phyloP scores from a whole-genome alignment of 345 rosid genomes.

The Eucalyptus shirleyi region DNA sequence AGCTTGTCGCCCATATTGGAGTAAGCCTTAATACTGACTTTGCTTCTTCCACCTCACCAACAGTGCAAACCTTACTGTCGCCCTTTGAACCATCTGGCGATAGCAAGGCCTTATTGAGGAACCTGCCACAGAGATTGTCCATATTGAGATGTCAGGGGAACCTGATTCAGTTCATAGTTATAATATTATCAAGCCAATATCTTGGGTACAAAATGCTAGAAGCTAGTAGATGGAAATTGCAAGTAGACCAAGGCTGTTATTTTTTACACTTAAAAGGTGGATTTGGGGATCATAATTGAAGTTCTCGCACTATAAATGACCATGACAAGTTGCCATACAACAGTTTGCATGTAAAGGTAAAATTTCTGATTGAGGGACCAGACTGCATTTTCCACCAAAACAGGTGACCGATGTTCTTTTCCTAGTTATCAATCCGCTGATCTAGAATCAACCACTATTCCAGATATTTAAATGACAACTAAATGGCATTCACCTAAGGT shows the following conservation, averaged over 20 bases:
- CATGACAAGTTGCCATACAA: neutral
- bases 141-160: neutral
- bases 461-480: neutral
- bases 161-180: neutral
- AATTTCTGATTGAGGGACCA: neutral
- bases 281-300: neutral
- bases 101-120: slow-evolving; percentile 37
- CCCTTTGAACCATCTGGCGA: slow-evolving; percentile 16
- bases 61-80: slow-evolving; percentile 7
- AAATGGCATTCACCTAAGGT: neutral
- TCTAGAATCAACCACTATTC: neutral
- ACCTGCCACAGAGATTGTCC: slow-evolving; percentile 9
- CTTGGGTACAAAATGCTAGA: neutral
- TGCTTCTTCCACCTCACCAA: slow-evolving; percentile 49
- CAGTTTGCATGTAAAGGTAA: neutral
- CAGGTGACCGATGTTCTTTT: neutral
- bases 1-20: slow-evolving; percentile 45
- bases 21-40: slow-evolving; percentile 36
- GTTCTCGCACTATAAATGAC: neutral
- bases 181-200: neutral
- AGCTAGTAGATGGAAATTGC: neutral
- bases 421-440: neutral
- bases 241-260: neutral
- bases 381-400: neutral
- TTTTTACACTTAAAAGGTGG: neutral